phyloP scores from a whole-genome alignment of 768 basidiomycete species.

The Leccinum pellstonianum region DNA sequence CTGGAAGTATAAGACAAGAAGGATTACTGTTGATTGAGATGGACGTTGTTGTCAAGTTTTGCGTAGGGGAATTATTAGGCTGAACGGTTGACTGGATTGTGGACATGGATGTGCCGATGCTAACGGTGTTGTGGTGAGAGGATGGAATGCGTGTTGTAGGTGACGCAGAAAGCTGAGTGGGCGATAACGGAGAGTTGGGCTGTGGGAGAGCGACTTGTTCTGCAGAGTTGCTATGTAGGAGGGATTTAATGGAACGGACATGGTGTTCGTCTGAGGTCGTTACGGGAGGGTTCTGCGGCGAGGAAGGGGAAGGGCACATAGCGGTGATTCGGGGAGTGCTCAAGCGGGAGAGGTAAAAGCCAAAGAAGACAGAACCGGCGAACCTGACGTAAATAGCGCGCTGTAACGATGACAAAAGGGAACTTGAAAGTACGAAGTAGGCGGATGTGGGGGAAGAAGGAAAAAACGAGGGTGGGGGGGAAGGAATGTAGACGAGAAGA shows the following conservation, averaged over 20 bases:
- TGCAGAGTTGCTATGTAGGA: constrained; percentile 3
- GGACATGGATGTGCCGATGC: constrained; percentile 18
- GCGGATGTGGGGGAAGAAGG: constrained; percentile 16
- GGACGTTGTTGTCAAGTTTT: constrained; percentile 11
- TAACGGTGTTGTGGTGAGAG: constrained; percentile 7
- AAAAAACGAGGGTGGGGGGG: constrained; percentile 8
- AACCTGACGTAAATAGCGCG: constrained; percentile 25
- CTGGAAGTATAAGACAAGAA: constrained; percentile 25
- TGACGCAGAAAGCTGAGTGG: constrained; percentile 19
- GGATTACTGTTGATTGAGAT: constrained; percentile 13
- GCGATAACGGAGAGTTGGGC: constrained; percentile 13
- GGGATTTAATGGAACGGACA: constrained; percentile 10
- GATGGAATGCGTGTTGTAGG: constrained; percentile 17
- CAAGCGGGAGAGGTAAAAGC: constrained; percentile 12
- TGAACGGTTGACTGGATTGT: constrained; percentile 19
- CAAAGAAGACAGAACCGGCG: constrained; percentile 13
- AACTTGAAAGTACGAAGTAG: constrained; percentile 18
- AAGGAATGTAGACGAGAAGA: constrained; percentile 12
- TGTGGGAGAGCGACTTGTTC: constrained; percentile 6
- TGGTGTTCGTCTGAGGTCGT: constrained; percentile 16
- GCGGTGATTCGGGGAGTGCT: constrained; percentile 25
- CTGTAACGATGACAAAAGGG: constrained; percentile 10
- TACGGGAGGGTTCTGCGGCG: constrained; percentile 26
- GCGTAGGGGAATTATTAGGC: constrained; percentile 19
- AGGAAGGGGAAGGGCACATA: constrained; percentile 28